Evolutionary conservation across 495 filamentous ascomycete genomes (phyloP), one percentile per base, ranked within the genome.

Genomic region (Lophiotrema nucula): DNA sequence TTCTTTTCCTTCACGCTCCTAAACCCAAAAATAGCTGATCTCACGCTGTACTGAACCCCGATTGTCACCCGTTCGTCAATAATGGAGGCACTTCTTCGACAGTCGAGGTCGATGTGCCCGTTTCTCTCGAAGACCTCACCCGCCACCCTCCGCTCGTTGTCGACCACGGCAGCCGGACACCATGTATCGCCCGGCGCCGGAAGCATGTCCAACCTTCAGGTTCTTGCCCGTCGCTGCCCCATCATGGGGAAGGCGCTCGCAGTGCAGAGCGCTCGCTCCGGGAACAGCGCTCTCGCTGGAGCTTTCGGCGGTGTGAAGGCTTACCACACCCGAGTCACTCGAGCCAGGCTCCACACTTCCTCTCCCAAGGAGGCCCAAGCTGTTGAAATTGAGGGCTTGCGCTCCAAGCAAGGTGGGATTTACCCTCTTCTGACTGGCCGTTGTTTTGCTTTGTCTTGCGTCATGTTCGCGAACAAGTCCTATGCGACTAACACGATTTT

Each of bases 221-320:
- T 93, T 48, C 81, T 95, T 60, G 93, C 91, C 62, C 87, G 89
- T 67, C 90, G 93, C 66, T 98, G 93, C 83, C 93, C 93, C 54
- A 84, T 98, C 70, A 98, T 98, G 93, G 92, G 90, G 72, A 96
- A 96, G 78, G 93, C 93, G 39, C 80, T 98, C 65, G 89, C 89
- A 42, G 84, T 96, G 18, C 92, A 96, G 79, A 87, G 87, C 67
- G 83, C 85, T 56, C 81, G 82, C 47, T 70, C 77, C 63, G 64
- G 67, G 38, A 67, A 75, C 52, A 74, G 73, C 44, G 72, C 75
- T n/a, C 70, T 73, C 25, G 67, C 63, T 21, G 70, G 69, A 3
- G 72, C 68, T 3, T 73, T 60, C 59, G 72, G 73, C n/a, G 74
- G 75, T n/a, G 63, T 59, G 21, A 58, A 74, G 21, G 74, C 74